Base-by-base conservation (phyloP, 1,139 yeast genomes). In the Saccharomyces uvarum region DNA sequence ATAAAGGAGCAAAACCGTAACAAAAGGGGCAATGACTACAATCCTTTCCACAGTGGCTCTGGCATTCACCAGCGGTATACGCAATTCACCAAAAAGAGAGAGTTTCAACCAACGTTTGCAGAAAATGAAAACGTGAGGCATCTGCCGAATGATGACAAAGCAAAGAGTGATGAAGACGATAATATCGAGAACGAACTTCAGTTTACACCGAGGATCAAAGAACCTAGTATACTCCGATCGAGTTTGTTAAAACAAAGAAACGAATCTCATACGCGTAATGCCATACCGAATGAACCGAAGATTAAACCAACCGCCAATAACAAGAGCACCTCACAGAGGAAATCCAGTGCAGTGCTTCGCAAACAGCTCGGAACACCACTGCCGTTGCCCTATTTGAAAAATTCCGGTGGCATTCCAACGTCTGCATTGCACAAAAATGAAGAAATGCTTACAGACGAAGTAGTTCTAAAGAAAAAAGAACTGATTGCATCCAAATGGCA, bases 321-420 rank as follows among this genome's bases (percentile, higher is more conserved):
- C n/a, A 38, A 19, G n/a, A 38, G 26, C 21, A 11, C 44, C 26
- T 38, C 44, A 9, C 11, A 38, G 19, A 38, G 44, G 7, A 38
- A 38, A 19, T 38, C 44, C 13, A 38, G 44, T 11, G 44, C 44
- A 9, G 44, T 6, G 19, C 44, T 38, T 9, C 44, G 44, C 2
- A 38, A 38, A 38, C 44, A 38, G 19, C 59, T 72, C 3, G 75
- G 75, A 1, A 70, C 68, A 13, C 75, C 75, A 3, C 42, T 72
- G 28, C 75, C 75, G 4, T 58, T 72, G 41, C 75, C 73, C 1
- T 72, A 72, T 51, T 49, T 65, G 44, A 49, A 57, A 13, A 47
- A 51, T 5, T 24, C 41, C 13, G n/a, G n/a, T 3, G 27, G 27
- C 14, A 49, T 7, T 13, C 28, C 8, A 2, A 5, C 16, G 4